phyloP scores from a whole-genome alignment of 148 eudicot genomes.

The Silene uniflora region DNA sequence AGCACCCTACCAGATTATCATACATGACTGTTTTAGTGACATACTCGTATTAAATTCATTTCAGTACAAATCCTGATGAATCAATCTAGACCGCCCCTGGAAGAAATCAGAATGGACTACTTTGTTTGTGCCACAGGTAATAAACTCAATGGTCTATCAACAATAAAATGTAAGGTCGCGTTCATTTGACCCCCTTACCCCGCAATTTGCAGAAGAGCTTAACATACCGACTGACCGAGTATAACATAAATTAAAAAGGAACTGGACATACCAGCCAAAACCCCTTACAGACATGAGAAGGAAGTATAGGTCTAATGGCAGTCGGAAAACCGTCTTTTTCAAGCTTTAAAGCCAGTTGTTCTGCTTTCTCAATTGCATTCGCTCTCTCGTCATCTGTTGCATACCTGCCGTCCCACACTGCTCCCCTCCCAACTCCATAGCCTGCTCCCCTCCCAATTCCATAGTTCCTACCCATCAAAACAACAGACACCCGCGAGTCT shows the following conservation, averaged over 20 bases:
- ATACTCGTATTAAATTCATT: too few relatives aligned
- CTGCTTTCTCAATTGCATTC: constrained; percentile 34
- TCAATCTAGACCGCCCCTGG: too few relatives aligned
- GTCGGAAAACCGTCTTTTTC: constrained; percentile 31
- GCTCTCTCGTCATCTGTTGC: constrained; percentile 46
- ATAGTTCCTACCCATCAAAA: neutral
- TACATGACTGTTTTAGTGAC: too few relatives aligned
- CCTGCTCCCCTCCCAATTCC: constrained; percentile 22
- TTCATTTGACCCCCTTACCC: too few relatives aligned
- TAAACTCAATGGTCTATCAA: too few relatives aligned
- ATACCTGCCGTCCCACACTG: constrained; percentile 30
- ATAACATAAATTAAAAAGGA: too few relatives aligned
- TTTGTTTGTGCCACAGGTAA: too few relatives aligned
- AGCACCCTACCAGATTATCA: neutral
- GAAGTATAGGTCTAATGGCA: constrained; percentile 45
- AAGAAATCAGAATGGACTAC: too few relatives aligned
- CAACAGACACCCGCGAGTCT: neutral
- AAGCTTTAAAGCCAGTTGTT: constrained; percentile 34
- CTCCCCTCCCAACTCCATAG: constrained; percentile 20
- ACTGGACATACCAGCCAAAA: constrained; percentile 56
- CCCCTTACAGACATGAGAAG: constrained; percentile 50
- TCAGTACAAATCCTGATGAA: too few relatives aligned
- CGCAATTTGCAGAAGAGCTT: too few relatives aligned
- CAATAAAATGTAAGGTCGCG: too few relatives aligned
- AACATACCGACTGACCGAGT: too few relatives aligned